These are phyloP conservation scores for Arthrinium puccinioides DNA, from an alignment of 2,329 filamentous ascomycete genomes.

Conservation along the genomic window DNA sequence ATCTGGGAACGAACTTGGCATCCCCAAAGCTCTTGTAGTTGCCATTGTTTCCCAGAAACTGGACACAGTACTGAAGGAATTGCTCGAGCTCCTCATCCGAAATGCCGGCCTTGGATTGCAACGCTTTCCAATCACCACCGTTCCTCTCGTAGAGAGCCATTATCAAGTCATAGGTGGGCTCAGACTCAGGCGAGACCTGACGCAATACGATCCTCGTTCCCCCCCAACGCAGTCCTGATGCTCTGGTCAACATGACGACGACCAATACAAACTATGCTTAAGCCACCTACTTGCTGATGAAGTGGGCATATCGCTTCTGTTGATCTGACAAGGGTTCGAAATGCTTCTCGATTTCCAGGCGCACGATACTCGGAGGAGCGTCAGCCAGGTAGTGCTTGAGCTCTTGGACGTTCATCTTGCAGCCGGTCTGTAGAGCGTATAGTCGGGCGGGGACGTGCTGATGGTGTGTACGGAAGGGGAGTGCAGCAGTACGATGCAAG, in stretches of 20 bases:
- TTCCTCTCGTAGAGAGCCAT: conserved; percentile 60
- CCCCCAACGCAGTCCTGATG: background rate
- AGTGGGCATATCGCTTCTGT: conserved; percentile 88
- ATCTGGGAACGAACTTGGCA: conserved; percentile 73
- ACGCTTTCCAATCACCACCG: conserved; percentile 62
- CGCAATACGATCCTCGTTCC: conserved; percentile 55
- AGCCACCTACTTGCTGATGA: conserved; percentile 73
- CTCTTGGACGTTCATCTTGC: conserved; percentile 51
- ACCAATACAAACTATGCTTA: no score
- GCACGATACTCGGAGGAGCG: conserved; percentile 79
- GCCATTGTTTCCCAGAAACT: conserved; percentile 73
- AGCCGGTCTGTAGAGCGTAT: conserved; percentile 3
- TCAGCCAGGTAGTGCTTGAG: conserved; percentile 81
- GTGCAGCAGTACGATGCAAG: background rate
- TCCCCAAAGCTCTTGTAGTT: conserved; percentile 89
- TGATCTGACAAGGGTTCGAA: conserved; percentile 71
- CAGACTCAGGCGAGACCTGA: conserved; percentile 75
- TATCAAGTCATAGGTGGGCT: conserved; percentile 76
- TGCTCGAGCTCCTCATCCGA: conserved; percentile 55
- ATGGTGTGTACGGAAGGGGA: no score
- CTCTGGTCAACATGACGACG: background rate
- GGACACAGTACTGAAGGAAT: conserved; percentile 71
- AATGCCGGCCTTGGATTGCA: conserved; percentile 58
- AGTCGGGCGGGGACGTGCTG: background rate
- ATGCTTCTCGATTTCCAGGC: conserved; percentile 85